A percentile compares a stretch with the other conserved stretches of the same genome.
Evolutionary conservation across 192 early-diverging fungal species (phyloP).

Genomic region (Pilobolus umbonatus): DNA sequence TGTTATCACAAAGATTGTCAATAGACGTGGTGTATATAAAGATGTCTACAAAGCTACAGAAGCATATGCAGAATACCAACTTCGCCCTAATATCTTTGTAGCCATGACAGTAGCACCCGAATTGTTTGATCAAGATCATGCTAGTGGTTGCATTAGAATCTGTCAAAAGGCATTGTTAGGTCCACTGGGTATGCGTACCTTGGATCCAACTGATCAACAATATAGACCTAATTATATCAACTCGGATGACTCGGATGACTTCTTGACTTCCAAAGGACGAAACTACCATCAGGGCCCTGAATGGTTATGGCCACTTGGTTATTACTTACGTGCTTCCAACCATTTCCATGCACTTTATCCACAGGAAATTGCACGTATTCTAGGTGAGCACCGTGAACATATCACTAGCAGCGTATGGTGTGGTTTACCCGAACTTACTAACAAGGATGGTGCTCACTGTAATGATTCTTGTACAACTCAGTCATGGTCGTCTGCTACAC

Average conservation of each 20-base stretch:
- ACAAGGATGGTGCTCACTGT: slow-evolving; percentile 77
- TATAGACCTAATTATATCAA: slow-evolving; percentile 96
- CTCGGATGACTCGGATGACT: slow-evolving; percentile 79
- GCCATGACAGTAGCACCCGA: slow-evolving; percentile 96
- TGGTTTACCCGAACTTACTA: slow-evolving; percentile 97
- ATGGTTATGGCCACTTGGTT: slow-evolving; percentile 94
- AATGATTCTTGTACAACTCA: slow-evolving; percentile 86
- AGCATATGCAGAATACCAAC: slow-evolving; percentile 84
- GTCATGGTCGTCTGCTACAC: slow-evolving; percentile 82
- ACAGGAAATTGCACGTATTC: slow-evolving; percentile 57
- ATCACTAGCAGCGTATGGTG: slow-evolving; percentile 73
- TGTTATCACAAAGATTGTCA: slow-evolving; percentile 59
- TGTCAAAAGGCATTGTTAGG: slow-evolving; percentile 68
- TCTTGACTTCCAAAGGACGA: slow-evolving; percentile 87
- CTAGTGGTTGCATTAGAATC: slow-evolving; percentile 60
- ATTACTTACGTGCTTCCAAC: slow-evolving; percentile 83
- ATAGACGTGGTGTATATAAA: slow-evolving; percentile 93
- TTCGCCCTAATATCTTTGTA: slow-evolving; percentile 86
- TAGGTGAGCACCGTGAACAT: slow-evolving; percentile 73
- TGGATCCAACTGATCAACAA: slow-evolving; percentile 91
- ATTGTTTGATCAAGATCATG: slow-evolving; percentile 78
- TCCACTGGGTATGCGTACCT: slow-evolving; percentile 90
- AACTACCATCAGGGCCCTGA: slow-evolving; percentile 97
- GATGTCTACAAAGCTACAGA: slow-evolving; percentile 73
- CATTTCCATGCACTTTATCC: slow-evolving; percentile 52